A percentile compares a stretch with the other conserved stretches of the same genome.
These are phyloP conservation scores for Castanea crenata DNA, from an alignment of 306 rosid genomes.

Conservation along the genomic window DNA sequence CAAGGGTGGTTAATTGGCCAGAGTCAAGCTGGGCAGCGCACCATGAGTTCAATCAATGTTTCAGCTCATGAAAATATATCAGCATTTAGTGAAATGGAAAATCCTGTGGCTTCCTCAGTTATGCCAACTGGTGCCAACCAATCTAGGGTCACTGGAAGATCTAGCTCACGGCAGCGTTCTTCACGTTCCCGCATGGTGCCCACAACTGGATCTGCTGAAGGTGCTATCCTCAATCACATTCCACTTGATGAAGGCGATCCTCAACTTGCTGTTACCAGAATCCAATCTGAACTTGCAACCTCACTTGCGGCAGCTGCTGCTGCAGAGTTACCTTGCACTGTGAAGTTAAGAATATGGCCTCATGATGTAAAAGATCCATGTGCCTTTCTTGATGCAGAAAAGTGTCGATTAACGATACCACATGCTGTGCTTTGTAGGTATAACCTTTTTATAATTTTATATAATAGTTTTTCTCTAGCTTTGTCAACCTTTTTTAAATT, in stretches of 20 bases:
- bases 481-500: background rate
- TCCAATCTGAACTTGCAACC: slow-evolving; percentile 84
- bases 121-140: slow-evolving; percentile 47
- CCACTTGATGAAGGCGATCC: slow-evolving; percentile 58
- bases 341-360: slow-evolving; percentile 90
- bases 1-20: slow-evolving; percentile 97
- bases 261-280: slow-evolving; percentile 61
- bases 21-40: slow-evolving; percentile 69
- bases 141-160: slow-evolving; percentile 62
- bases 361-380: slow-evolving; percentile 85
- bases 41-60: slow-evolving; percentile 34
- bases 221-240: slow-evolving; percentile 36
- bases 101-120: slow-evolving; percentile 46
- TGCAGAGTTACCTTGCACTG: slow-evolving; percentile 93
- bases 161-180: slow-evolving; percentile 55
- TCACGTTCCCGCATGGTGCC: slow-evolving; percentile 53
- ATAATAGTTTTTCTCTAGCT: background rate
- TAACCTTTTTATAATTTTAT: slow-evolving; percentile 4
- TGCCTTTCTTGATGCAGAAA: slow-evolving; percentile 64
- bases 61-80: slow-evolving; percentile 36
- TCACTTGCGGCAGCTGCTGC: slow-evolving; percentile 87
- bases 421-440: slow-evolving; percentile 99
- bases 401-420: slow-evolving; percentile 72
- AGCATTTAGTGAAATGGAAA: slow-evolving; percentile 41
- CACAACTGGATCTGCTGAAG: slow-evolving; percentile 51